Percentiles rank a stretch among this genome's conserved stretches.
phyloP scores from a whole-genome alignment of 768 basidiomycete species.

The Podaxis pistillaris region DNA sequence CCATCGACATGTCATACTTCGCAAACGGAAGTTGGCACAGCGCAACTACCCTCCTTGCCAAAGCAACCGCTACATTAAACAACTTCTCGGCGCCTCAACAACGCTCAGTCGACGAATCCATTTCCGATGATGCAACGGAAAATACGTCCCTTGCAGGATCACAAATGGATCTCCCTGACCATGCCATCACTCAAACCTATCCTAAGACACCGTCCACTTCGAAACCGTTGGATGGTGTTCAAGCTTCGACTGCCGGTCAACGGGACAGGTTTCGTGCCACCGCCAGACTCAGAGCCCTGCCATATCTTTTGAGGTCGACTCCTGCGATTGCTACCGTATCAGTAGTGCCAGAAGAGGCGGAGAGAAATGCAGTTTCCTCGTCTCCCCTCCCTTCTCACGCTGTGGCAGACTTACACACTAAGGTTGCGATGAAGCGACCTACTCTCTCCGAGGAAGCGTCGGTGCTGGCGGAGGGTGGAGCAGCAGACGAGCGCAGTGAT shows the following conservation, averaged over 20 bases:
- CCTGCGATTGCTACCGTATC: not conserved
- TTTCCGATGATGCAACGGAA: not conserved
- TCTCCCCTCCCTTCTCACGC: not conserved
- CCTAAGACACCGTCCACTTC: not conserved
- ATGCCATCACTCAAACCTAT: not conserved
- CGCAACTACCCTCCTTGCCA: not conserved
- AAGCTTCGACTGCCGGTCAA: not conserved
- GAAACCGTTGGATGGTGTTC: not conserved
- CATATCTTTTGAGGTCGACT: conserved; percentile 1
- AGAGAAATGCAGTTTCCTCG: not conserved
- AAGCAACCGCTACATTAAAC: not conserved
- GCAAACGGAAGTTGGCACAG: conserved; percentile 5
- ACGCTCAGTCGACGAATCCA: not conserved
- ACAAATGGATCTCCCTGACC: not conserved
- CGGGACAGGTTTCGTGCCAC: not conserved
- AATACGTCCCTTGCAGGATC: not conserved
- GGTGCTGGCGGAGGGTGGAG: not conserved
- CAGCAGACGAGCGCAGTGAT: not conserved
- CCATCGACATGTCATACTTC: conserved; percentile 1
- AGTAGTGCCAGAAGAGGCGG: not conserved
- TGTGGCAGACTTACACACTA: not conserved
- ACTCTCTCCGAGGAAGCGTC: not conserved
- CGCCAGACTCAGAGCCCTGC: not conserved
- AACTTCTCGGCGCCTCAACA: not conserved
- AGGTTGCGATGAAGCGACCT: not conserved